phyloP scores from a whole-genome alignment of 805 yeast genomes.

The Monosporozyma yasuniensis region DNA sequence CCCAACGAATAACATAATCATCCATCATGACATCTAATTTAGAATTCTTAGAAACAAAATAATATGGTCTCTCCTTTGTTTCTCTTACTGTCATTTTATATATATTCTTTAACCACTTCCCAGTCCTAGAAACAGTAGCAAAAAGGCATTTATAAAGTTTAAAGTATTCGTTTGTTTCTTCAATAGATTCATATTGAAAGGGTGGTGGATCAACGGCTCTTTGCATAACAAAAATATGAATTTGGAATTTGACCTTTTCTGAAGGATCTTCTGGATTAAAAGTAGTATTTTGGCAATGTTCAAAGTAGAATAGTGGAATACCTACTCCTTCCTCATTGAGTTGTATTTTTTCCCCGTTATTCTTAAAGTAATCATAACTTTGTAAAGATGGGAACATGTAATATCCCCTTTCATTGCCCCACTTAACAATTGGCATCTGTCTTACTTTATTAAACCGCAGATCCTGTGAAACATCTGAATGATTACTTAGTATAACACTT shows the following conservation, averaged over 20 bases:
- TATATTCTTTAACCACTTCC: background rate
- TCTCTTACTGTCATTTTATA: background rate
- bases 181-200: slow-evolving; percentile 6
- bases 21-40: background rate
- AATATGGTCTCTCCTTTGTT: background rate
- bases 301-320: slow-evolving; percentile 10
- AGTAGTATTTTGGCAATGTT: background rate
- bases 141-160: slow-evolving; percentile 9
- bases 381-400: slow-evolving; percentile 13
- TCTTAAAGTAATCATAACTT: slow-evolving; percentile 11
- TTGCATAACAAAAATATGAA: slow-evolving; percentile 8
- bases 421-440: slow-evolving; percentile 4
- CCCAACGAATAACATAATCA: background rate
- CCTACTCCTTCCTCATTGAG: slow-evolving; percentile 14
- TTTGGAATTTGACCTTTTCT: slow-evolving; percentile 1
- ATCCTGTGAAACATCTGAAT: background rate
- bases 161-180: slow-evolving; percentile 2
- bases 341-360: background rate
- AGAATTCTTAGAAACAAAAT: background rate
- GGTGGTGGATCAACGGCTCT: slow-evolving; percentile 10
- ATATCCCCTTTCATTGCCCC: slow-evolving; percentile 4
- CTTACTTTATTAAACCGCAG: slow-evolving; percentile 7
- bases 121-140: background rate
- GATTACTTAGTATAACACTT: background rate
- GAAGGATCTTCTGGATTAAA: background rate